phyloP scores from a whole-genome alignment of 2,329 filamentous ascomycete genomes.

The Graphiopsis chlorocephala region DNA sequence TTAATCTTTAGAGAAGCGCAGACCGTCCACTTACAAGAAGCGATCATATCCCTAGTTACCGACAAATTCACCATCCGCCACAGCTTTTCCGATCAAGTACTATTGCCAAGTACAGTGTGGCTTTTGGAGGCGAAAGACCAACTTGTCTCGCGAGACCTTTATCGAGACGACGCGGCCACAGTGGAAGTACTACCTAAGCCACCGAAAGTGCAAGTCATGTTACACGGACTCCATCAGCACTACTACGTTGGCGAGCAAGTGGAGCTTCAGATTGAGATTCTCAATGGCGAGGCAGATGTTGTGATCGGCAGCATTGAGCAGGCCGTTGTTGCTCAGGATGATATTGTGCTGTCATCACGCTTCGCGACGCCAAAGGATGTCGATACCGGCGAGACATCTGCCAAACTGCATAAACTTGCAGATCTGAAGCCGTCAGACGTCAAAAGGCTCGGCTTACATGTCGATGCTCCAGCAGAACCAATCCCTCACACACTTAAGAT shows the following conservation, averaged over 20 bases:
- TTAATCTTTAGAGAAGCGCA: constrained; percentile 78
- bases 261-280: constrained; percentile 63
- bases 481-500: constrained; percentile 67
- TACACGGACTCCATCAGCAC: constrained; percentile 61
- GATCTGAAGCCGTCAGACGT: background rate
- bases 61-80: constrained; percentile 67
- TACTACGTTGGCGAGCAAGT: constrained; percentile 86
- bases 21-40: constrained; percentile 64
- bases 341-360: constrained; percentile 8
- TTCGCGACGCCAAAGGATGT: background rate
- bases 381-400: background rate
- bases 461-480: constrained; percentile 43
- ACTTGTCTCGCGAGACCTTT: background rate
- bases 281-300: constrained; percentile 80
- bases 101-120: constrained; percentile 5
- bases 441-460: constrained; percentile 12
- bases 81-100: constrained; percentile 45
- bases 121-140: background rate
- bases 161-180: constrained; percentile 49
- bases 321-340: constrained; percentile 27
- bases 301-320: constrained; percentile 62
- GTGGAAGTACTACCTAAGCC: constrained; percentile 82
- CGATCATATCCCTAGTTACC: constrained; percentile 62
- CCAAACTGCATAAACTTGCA: background rate
- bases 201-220: constrained; percentile 78